phyloP scores from a whole-genome alignment of 2,329 filamentous ascomycete genomes.

The Trichoderma sp. region DNA sequence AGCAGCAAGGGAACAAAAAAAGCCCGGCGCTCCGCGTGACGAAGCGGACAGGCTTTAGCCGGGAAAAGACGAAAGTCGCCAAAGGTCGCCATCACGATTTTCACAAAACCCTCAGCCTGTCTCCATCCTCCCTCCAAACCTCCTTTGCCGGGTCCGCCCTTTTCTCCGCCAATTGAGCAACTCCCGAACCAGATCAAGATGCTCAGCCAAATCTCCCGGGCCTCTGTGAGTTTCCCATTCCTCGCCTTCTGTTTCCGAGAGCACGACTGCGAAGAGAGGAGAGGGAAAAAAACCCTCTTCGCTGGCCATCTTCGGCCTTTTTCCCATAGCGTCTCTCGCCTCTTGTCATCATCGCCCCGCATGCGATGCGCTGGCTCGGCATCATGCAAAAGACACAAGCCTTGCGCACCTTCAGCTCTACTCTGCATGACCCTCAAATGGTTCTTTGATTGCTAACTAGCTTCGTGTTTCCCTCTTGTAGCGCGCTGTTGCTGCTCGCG shows the following conservation, averaged over 20 bases:
- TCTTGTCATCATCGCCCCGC: conserved; percentile 16
- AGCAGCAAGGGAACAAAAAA: conserved; percentile 15
- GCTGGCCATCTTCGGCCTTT: neutral
- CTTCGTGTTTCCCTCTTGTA: neutral
- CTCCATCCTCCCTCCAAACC: conserved; percentile 30
- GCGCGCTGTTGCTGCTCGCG: conserved; percentile 52
- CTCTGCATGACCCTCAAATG: neutral
- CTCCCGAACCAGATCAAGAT: conserved; percentile 48
- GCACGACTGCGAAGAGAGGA: neutral
- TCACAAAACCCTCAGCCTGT: conserved; percentile 50
- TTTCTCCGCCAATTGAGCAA: conserved; percentile 49
- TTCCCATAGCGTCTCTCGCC: neutral
- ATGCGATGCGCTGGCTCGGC: conserved; percentile 53
- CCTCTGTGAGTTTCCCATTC: conserved; percentile 53
- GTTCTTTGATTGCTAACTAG: conserved; percentile 19
- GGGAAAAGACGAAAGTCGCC: conserved; percentile 29
- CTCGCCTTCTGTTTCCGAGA: neutral
- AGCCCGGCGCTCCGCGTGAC: conserved; percentile 22
- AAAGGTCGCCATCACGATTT: conserved; percentile 48
- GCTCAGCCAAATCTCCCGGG: conserved; percentile 59
- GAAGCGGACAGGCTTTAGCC: conserved; percentile 29
- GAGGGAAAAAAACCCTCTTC: conserved; percentile 2
- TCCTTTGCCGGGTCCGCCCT: conserved; percentile 12
- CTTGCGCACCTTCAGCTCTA: neutral
- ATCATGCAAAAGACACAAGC: neutral